Conservation (phyloP, 2,329 filamentous ascomycete genomes). For the Periconia digitata region DNA sequence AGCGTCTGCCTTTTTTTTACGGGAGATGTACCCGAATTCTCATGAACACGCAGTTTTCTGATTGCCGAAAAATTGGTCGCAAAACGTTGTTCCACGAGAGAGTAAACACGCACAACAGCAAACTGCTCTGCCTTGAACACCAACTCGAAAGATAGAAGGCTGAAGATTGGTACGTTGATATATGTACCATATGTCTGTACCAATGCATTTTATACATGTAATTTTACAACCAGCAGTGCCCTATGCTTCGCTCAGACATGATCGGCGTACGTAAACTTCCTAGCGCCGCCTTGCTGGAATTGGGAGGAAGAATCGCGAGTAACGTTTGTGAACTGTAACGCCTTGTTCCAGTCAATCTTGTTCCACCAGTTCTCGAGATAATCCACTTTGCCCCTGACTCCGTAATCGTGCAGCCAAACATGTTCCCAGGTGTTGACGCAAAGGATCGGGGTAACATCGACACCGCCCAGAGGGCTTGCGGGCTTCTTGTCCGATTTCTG, state of each 20-base stretch:
- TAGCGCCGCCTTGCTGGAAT: not conserved
- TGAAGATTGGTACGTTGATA: not conserved
- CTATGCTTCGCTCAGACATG: slow-evolving; percentile 15
- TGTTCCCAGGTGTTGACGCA: slow-evolving; percentile 98
- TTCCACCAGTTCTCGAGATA: slow-evolving; percentile 88
- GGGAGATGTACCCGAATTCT: no score
- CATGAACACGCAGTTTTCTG: no score
- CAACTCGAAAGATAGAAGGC: not conserved
- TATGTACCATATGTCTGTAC: not conserved
- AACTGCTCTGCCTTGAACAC: no score
- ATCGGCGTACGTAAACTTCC: not conserved
- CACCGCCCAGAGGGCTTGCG: slow-evolving; percentile 64
- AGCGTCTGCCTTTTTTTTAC: slow-evolving; percentile 7
- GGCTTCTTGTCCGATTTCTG: slow-evolving; percentile 29
- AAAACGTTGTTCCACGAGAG: no score
- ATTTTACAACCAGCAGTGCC: not conserved
- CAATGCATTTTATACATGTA: not conserved
- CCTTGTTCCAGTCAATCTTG: slow-evolving; percentile 79
- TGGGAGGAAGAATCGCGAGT: not conserved
- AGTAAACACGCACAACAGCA: no score
- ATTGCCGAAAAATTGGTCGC: no score
- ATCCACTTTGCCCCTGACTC: slow-evolving; percentile 70
- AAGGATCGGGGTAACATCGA: slow-evolving; percentile 73
- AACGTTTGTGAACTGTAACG: slow-evolving; percentile 46
- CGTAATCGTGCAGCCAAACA: slow-evolving; percentile 83